phyloP scores from a whole-genome alignment of 2,329 filamentous ascomycete genomes.

The Diaporthe vaccinii region DNA sequence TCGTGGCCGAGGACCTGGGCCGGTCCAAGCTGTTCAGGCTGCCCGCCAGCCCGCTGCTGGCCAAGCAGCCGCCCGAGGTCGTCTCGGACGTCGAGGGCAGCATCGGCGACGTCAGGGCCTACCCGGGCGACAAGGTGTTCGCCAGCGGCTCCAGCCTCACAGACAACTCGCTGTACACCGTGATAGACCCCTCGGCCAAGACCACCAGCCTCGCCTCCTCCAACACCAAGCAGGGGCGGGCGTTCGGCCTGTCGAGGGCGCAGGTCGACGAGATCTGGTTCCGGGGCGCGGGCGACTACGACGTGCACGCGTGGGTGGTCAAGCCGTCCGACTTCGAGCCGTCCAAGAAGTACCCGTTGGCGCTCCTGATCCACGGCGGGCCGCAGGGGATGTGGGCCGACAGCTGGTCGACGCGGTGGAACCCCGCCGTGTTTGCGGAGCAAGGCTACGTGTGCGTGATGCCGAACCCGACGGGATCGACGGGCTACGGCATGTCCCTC shows the following conservation, averaged over 20 bases:
- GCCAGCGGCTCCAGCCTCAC: constrained; percentile 77
- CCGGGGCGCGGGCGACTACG: constrained; percentile 71
- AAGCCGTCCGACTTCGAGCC: constrained; percentile 77
- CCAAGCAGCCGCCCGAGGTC: constrained; percentile 61
- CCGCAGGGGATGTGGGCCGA: constrained; percentile 84
- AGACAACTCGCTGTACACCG: constrained; percentile 78
- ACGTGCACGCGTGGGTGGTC: constrained; percentile 79
- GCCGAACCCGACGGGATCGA: constrained; percentile 87
- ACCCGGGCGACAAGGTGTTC: constrained; percentile 62
- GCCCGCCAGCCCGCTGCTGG: constrained; percentile 66
- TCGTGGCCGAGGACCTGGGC: constrained; percentile 80
- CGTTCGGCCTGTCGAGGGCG: constrained; percentile 73
- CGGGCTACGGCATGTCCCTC: constrained; percentile 84
- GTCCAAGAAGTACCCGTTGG: constrained; percentile 81
- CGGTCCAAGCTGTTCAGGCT: constrained; percentile 73
- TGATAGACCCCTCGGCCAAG: constrained; percentile 64
- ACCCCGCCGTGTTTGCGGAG: constrained; percentile 87
- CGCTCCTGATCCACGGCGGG: constrained; percentile 86
- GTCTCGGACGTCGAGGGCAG: constrained; percentile 66
- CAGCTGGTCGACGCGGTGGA: constrained; percentile 87
- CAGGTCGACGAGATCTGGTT: constrained; percentile 80
- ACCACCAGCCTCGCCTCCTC: constrained; percentile 68
- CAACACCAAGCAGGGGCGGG: constrained; percentile 73
- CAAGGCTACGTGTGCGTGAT: constrained; percentile 87
- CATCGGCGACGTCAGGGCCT: constrained; percentile 64